Evolutionary conservation across 192 early-diverging fungal genomes (phyloP).

Genomic region (Phlyctochytrium planicorne): DNA sequence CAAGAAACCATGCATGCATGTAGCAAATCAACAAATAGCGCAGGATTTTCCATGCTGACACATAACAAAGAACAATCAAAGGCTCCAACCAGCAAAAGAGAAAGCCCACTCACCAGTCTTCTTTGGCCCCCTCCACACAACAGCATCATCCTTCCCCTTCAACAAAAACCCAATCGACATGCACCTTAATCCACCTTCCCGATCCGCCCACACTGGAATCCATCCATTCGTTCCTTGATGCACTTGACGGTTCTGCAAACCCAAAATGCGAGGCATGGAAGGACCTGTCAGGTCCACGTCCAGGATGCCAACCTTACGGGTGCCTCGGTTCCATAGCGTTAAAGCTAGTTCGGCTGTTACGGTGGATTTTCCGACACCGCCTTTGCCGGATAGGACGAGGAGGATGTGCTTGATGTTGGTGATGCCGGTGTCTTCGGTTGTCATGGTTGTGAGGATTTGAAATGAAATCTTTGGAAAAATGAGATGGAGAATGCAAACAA

Average conservation of each 20-base stretch:
- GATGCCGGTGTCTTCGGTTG: too few relatives aligned
- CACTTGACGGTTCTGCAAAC: constrained; percentile 74
- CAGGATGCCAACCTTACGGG: constrained; percentile 67
- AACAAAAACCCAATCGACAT: constrained; percentile 97
- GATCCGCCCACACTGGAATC: constrained; percentile 45
- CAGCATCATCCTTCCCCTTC: constrained; percentile 79
- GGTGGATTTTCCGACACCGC: constrained; percentile 96
- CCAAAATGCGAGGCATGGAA: constrained; percentile 91
- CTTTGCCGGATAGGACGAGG: constrained; percentile 96
- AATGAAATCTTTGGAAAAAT: too few relatives aligned
- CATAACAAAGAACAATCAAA: background rate
- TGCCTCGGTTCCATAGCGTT: constrained; percentile 58
- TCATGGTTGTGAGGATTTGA: too few relatives aligned
- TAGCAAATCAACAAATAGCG: background rate
- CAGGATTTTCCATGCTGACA: background rate
- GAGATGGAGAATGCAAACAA: too few relatives aligned
- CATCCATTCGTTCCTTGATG: constrained; percentile 77
- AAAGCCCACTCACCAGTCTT: constrained; percentile 29
- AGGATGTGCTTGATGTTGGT: constrained; percentile 72
- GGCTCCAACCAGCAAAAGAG: background rate
- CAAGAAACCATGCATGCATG: constrained; percentile 2
- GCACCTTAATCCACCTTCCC: constrained; percentile 54
- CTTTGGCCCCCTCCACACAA: constrained; percentile 80
- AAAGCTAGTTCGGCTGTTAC: constrained; percentile 89
- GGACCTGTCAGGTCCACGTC: constrained; percentile 98